Percentiles rank a stretch among this genome's conserved stretches.
Conservation (phyloP, 768 basidiomycete genomes). For the Boletus sp. region DNA sequence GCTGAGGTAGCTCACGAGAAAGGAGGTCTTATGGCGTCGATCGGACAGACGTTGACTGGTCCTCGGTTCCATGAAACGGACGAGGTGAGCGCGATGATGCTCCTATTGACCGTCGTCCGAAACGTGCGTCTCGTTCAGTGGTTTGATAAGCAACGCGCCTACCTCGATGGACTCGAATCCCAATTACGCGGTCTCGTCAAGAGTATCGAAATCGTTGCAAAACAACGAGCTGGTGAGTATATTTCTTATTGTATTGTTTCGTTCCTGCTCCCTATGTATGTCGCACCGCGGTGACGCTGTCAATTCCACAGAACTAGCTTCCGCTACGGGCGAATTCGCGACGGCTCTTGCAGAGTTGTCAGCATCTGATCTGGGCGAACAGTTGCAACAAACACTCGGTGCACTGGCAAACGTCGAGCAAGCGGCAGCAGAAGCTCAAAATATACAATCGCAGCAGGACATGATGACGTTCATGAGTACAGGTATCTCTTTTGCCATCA, state of each 20-base stretch:
- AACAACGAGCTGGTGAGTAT: constrained; percentile 68
- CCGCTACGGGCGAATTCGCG: constrained; percentile 76
- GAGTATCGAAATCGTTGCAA: constrained; percentile 82
- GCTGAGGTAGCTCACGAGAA: constrained; percentile 73
- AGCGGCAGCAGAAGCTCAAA: constrained; percentile 72
- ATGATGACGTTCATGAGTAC: constrained; percentile 78
- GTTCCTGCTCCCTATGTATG: neutral
- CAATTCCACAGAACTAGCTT: constrained; percentile 55
- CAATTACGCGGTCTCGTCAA: constrained; percentile 86
- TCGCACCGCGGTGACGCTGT: neutral
- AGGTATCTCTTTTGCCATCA: constrained; percentile 36
- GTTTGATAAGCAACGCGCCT: constrained; percentile 86
- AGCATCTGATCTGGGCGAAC: constrained; percentile 70
- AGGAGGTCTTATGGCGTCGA: constrained; percentile 79
- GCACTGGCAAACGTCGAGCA: constrained; percentile 73
- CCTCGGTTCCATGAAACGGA: constrained; percentile 87
- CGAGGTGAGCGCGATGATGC: constrained; percentile 48
- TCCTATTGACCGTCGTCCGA: neutral
- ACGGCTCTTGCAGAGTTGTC: constrained; percentile 68
- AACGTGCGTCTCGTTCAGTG: constrained; percentile 50
- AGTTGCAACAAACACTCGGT: constrained; percentile 67
- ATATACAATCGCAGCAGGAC: constrained; percentile 77
- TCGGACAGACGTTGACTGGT: constrained; percentile 77
- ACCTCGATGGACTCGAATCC: constrained; percentile 86
- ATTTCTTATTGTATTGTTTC: neutral